A percentile compares a stretch with the other conserved stretches of the same genome.
Conservation (phyloP, 371 early-diverging fungal genomes). For the Thermomucor indicae-seudaticae region DNA sequence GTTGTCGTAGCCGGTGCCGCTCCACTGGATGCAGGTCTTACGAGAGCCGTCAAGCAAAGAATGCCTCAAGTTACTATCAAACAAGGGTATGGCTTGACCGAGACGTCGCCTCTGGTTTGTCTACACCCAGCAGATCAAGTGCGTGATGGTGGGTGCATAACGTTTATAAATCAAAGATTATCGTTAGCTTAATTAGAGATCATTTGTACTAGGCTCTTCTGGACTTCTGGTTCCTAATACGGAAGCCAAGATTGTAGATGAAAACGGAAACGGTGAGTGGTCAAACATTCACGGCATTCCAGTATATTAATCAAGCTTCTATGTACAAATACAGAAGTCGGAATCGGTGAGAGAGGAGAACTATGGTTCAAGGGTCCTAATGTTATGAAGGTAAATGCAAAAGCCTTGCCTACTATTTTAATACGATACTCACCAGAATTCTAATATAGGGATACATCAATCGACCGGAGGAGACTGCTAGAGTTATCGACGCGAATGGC, state of each 20-base stretch:
- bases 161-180: no score
- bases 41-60: neutral
- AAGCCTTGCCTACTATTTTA: no score
- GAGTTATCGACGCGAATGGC: constrained; percentile 63
- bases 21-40: constrained; percentile 28
- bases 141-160: no score
- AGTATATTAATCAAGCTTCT: neutral
- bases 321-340: constrained; percentile 30
- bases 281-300: neutral
- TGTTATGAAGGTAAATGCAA: no score
- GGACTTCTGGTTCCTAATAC: constrained; percentile 66
- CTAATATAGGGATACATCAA: constrained; percentile 71
- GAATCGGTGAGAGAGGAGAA: constrained; percentile 57
- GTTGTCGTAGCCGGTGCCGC: constrained; percentile 67
- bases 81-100: constrained; percentile 75
- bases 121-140: no score
- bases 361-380: constrained; percentile 55
- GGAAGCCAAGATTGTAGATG: constrained; percentile 63
- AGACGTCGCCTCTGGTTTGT: constrained; percentile 42
- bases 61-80: neutral
- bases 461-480: constrained; percentile 60
- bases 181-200: no score
- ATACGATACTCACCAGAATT: no score
- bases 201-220: constrained; percentile 48
- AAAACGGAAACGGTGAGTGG: constrained; percentile 32